These are phyloP conservation scores for Centaurea solstitialis DNA, from an alignment of 129 eudicot genomes.

Conservation along the genomic window DNA sequence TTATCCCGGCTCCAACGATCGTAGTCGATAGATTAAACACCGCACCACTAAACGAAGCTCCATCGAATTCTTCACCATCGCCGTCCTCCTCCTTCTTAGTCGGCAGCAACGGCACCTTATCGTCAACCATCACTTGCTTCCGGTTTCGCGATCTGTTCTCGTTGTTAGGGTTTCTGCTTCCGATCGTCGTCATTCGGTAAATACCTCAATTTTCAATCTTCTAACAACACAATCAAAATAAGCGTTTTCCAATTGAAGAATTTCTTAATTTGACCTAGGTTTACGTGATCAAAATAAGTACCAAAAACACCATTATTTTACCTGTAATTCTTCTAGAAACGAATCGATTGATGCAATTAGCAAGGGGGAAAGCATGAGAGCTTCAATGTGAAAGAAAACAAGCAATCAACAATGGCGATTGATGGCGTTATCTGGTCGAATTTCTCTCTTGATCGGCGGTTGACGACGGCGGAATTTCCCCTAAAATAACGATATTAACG, in stretches of 20 bases:
- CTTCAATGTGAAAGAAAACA: background rate
- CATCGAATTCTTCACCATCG: conserved; percentile 81
- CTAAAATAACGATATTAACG: background rate
- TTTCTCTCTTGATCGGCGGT: background rate
- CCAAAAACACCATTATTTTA: background rate
- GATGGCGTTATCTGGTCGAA: background rate
- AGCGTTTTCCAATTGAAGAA: background rate
- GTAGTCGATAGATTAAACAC: conserved; percentile 89
- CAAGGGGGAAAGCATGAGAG: background rate
- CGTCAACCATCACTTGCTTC: conserved; percentile 58
- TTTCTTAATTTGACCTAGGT: background rate
- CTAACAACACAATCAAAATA: background rate
- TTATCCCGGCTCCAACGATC: conserved; percentile 94
- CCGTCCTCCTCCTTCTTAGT: conserved; percentile 68
- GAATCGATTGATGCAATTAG: background rate
- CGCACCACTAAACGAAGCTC: conserved; percentile 81
- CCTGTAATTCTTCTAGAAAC: background rate
- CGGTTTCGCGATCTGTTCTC: conserved; percentile 64
- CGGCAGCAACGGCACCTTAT: conserved; percentile 83
- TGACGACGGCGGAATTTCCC: background rate
- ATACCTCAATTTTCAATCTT: background rate
- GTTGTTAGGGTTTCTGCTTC: conserved; percentile 38
- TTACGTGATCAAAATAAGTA: background rate
- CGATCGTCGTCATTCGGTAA: conserved; percentile 76
- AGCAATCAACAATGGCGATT: background rate